phyloP scores from a whole-genome alignment of 306 rosid species.

The Sphenostylis stenocarpa region DNA sequence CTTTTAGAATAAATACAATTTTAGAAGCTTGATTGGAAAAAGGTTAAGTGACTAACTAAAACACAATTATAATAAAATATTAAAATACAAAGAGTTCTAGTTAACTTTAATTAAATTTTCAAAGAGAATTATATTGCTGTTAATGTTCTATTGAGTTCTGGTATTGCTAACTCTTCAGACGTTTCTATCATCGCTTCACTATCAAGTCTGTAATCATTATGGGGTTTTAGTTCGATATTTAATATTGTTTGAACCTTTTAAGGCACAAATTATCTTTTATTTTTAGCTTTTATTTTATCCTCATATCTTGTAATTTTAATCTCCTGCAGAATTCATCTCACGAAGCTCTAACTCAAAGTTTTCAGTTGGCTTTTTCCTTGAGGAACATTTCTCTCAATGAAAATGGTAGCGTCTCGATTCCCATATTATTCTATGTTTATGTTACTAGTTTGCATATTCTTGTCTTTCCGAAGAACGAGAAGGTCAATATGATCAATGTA shows the following conservation, averaged over 20 bases:
- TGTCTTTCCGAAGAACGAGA: neutral
- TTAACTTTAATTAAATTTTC: too few relatives aligned
- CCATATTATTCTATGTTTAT: conserved; percentile 12
- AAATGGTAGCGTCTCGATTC: conserved; percentile 55
- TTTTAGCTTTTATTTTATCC: conserved; percentile 7
- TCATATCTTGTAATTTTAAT: conserved; percentile 25
- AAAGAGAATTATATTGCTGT: too few relatives aligned
- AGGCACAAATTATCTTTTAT: neutral
- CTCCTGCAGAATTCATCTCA: conserved; percentile 79
- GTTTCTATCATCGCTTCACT: neutral
- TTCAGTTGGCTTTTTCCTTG: conserved; percentile 89
- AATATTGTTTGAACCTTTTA: conserved; percentile 2
- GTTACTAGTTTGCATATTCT: conserved; percentile 5
- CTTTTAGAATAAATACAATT: neutral
- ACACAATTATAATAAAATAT: neutral
- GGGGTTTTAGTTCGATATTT: neutral
- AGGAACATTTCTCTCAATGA: conserved; percentile 68
- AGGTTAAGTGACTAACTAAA: neutral
- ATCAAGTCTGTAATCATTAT: neutral
- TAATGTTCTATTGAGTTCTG: too few relatives aligned
- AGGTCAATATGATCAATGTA: neutral
- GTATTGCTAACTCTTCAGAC: too few relatives aligned
- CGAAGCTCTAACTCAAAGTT: conserved; percentile 83
- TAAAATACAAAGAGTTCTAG: neutral
- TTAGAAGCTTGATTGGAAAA: neutral